Evolutionary conservation across 768 basidiomycete genomes (phyloP).

Genomic region (Xanthoconium stramineum): DNA sequence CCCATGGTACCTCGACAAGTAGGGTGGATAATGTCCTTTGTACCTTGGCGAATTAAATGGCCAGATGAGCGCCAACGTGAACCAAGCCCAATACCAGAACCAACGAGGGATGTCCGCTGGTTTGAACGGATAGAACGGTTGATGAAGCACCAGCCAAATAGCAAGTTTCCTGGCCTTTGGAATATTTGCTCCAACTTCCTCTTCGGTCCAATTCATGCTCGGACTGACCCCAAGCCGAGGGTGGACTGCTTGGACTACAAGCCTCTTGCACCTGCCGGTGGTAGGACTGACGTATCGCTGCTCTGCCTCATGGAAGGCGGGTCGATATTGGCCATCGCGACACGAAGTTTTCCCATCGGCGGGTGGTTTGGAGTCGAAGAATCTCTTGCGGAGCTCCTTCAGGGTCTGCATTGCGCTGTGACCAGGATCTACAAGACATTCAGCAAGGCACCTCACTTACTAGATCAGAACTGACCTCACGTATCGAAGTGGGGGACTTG

Average conservation of each 20-base stretch:
- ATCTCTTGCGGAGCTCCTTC: neutral
- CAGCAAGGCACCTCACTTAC: neutral
- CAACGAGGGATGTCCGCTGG: constrained; percentile 2
- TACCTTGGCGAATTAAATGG: constrained; percentile 3
- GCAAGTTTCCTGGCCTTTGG: constrained; percentile 12
- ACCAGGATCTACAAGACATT: neutral
- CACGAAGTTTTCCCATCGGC: constrained; percentile 3
- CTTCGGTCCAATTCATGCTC: neutral
- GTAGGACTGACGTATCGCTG: constrained; percentile 24
- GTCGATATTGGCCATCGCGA: constrained; percentile 18
- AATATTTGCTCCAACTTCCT: neutral
- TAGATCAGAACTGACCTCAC: neutral
- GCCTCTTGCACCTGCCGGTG: constrained; percentile 22
- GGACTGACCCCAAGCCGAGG: neutral
- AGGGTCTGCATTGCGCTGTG: neutral
- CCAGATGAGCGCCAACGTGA: constrained; percentile 16
- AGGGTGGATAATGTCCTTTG: constrained; percentile 4
- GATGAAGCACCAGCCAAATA: constrained; percentile 13
- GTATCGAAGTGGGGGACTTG: neutral
- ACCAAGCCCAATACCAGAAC: constrained; percentile 17
- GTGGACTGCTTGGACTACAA: constrained; percentile 24
- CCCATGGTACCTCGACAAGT: constrained; percentile 17
- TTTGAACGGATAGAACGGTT: neutral
- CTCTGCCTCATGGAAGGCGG: constrained; percentile 6
- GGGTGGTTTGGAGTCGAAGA: neutral